Base-by-base conservation (phyloP, 1,284 basidiomycete species). In the Amylostereum chailletii region DNA sequence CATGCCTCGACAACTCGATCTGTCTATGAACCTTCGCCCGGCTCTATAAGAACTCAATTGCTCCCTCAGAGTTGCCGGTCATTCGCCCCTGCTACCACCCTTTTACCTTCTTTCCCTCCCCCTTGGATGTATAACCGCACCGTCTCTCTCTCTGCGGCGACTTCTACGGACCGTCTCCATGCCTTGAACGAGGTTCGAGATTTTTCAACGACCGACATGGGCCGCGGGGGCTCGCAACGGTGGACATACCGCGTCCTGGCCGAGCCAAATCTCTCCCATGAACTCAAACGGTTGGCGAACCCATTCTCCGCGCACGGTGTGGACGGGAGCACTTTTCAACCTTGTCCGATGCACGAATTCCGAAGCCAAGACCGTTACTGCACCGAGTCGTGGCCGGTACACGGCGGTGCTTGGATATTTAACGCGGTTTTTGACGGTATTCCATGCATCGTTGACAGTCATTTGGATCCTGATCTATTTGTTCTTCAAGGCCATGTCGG, bases 341-440 rank as follows among this genome's bases (percentile, higher is more conserved):
- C 83, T 3, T 82, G 77, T 56, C 66, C 69, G 9, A 63, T 73
- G 38, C 72, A 73, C 49, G 70, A 73, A 43, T 60, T 63, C 39
- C 65, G 66, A 48, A 74, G 67, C 45, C 75, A 85, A 61, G 81
- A 85, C 62, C 74, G 83, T 32, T 72, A 70, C 55, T 67, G 67
- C 47, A 59, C 77, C 37, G 68, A 80, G 51, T 67, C 76, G 51
- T 83, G 81, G 81, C 58, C 65, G 45, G 57, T 82, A n/a, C 59
- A 64, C 5, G 71, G 70, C 33, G 77, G 80, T 8, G 66, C 60
- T 3, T 85, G 82, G 82, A 62, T 65, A 6, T 83, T 81, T 56
- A 74, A 73, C 47, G 78, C 71, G 37, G 65, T 85, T 38, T 78
- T 82, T 53, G 82, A 84, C 58, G 81, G 81, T 83, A 51, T 48